Evolutionary conservation across 2,329 filamentous ascomycete genomes (phyloP), one percentile per base, ranked within the genome.

Genomic region (Fusarium irregulare): DNA sequence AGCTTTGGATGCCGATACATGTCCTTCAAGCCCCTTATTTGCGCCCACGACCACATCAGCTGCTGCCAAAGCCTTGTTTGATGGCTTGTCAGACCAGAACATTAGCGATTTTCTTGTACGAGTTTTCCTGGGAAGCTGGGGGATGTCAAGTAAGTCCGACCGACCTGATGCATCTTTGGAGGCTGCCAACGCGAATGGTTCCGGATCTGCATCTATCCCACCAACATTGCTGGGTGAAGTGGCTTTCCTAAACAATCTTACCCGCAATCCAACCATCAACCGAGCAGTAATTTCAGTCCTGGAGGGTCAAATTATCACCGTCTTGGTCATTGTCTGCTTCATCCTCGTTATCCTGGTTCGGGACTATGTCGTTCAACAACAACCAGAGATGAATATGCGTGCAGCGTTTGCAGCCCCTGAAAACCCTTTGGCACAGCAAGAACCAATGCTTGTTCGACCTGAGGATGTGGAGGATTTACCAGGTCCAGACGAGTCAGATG

Each of bases 301-400:
- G 6, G 96, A 99, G 81, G 96, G 96, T 6, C 94, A 97, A 77
- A 88, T 98, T 49, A 97, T 99, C 72, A 99, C 95, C 1, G 83
- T 98, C 8, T 83, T 97, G 13, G 93, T 98, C 53, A 95, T 99
- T 10, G 87, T 97, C 46, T 94, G 92, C 61, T 99, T 98, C 79
- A 98, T 99, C 63, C 83, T 99, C n/a, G 90, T 99, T 44, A 99
- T 99, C 73, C 82, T 99, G 6, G 98, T 99, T 48, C 86, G 97
- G 48, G 96, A 99, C 81, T 99, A 97, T 87, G 96, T 99, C 53
- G 94, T 99, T 12, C 96, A 99, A 78, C 96, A 99, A 78, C 96
- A 99, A 77, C 96, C 95, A 7, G 91, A 94, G 70, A 91, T 96
- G 72, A 97, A 97, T 75, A 91, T 96, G 83, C 91, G 89, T 1